Conservation (phyloP, 768 basidiomycete genomes). For the Tricholoma sp. region DNA sequence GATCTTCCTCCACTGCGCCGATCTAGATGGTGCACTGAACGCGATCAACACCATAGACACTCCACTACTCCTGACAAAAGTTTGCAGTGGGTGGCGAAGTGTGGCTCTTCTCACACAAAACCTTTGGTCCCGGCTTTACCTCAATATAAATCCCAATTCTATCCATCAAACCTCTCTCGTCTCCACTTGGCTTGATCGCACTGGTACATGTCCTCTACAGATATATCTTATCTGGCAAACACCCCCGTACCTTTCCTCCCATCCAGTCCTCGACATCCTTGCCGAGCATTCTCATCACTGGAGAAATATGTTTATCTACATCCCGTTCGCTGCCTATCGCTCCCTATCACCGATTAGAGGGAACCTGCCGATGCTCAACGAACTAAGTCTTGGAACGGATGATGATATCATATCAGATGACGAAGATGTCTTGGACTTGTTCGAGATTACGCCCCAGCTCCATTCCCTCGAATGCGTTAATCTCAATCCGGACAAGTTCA, state of each 20-base stretch:
- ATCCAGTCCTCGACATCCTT: slow-evolving; percentile 18
- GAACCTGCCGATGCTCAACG: slow-evolving; percentile 14
- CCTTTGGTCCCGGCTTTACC: slow-evolving; percentile 36
- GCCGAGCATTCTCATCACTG: slow-evolving; percentile 17
- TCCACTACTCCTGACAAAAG: slow-evolving; percentile 34
- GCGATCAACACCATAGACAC: slow-evolving; percentile 29
- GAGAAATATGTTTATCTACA: slow-evolving; percentile 18
- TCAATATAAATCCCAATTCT: slow-evolving; percentile 19
- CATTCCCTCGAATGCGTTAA: slow-evolving; percentile 20
- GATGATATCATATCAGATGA: slow-evolving; percentile 5
- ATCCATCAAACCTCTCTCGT: slow-evolving; percentile 13
- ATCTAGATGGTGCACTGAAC: slow-evolving; percentile 27
- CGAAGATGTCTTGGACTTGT: slow-evolving; percentile 10
- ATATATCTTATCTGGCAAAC: slow-evolving; percentile 21
- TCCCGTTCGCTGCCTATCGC: slow-evolving; percentile 15
- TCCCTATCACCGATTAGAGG: slow-evolving; percentile 15
- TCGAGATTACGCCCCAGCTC: slow-evolving; percentile 15
- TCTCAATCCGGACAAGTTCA: slow-evolving; percentile 17
- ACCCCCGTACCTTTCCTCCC: slow-evolving; percentile 14
- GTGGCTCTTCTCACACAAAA: slow-evolving; percentile 34
- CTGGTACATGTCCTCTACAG: slow-evolving; percentile 16
- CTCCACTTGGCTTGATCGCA: slow-evolving; percentile 17
- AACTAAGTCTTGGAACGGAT: slow-evolving; percentile 18
- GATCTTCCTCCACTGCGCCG: slow-evolving; percentile 36
- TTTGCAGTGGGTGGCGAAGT: slow-evolving; percentile 36